These are phyloP conservation scores for Rhizophagus clarus DNA, from an alignment of 192 early-diverging fungal genomes.

Conservation along the genomic window DNA sequence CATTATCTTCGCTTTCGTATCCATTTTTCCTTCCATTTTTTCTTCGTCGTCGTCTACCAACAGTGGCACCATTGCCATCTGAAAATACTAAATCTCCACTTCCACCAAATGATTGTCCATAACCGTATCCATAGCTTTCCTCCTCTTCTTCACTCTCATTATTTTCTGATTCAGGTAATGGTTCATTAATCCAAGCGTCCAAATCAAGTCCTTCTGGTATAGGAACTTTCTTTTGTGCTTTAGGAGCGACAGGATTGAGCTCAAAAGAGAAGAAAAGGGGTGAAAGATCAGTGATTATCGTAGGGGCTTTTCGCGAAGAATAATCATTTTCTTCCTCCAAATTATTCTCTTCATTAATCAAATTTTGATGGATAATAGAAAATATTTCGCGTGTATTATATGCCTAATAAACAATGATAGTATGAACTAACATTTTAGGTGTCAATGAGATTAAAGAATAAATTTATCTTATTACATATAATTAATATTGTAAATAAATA, in stretches of 20 bases:
- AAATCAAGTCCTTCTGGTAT: conserved; percentile 86
- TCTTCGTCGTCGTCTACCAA: conserved; percentile 35
- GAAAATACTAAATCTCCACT: conserved; percentile 35
- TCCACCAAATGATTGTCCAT: conserved; percentile 34
- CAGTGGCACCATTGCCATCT: conserved; percentile 35
- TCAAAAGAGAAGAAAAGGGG: conserved; percentile 77
- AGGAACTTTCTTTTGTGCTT: conserved; percentile 89
- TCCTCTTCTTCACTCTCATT: conserved; percentile 49
- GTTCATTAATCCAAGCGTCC: conserved; percentile 77
- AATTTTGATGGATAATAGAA: conserved; percentile 48
- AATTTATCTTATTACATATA: conserved; percentile 3
- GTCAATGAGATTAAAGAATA: conserved; percentile 8
- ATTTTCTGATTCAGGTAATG: conserved; percentile 63
- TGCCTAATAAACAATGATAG: conserved; percentile 36
- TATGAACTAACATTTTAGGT: conserved; percentile 10
- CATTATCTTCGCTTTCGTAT: conserved; percentile 47
- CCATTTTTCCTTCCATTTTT: conserved; percentile 31
- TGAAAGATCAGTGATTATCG: conserved; percentile 59
- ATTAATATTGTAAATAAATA: conserved; percentile 7
- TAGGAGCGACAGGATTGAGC: conserved; percentile 86
- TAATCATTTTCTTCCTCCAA: conserved; percentile 13
- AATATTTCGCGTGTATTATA: conserved; percentile 54
- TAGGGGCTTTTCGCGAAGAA: conserved; percentile 43
- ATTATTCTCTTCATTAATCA: conserved; percentile 37
- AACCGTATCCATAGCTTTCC: conserved; percentile 34